Base-by-base conservation (phyloP, 1,284 basidiomycete species). In the Ceratorhiza oryzae-sativae region DNA sequence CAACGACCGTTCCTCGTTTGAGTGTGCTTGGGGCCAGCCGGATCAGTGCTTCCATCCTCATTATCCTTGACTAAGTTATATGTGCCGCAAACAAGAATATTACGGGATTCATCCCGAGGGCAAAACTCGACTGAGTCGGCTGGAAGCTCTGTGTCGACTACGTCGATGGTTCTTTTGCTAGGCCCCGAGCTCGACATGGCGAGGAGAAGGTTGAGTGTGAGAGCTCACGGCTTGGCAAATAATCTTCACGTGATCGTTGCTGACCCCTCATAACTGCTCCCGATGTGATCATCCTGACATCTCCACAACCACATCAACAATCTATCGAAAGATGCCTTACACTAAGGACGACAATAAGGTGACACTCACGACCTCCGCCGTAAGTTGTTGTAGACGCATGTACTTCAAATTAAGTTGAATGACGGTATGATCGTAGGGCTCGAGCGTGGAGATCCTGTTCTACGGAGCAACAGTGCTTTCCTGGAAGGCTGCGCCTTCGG, bases 101-200 rank as follows among this genome's bases (percentile, higher is more conserved):
- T 82, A 15, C 83, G 80, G 49, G 83, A 83, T 46, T 82, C 81
- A 18, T 83, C 82, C 73, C 86, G 85, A 13, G 94, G 94, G 77
- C 93, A 95, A 79, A 94, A 97, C 77, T 97, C 95, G 72, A 94
- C 85, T 18, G 91, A 88, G 80, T 96, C 94, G n/a, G 95, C 95
- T 8, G 94, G 94, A 78, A 87, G 91, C 15, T 83, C 80, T 0
- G 95, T 97, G 80, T 95, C 89, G 77, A 89, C 32, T 30, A 41
- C 39, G 46, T 34, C 51, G 20, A 68, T 68, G 65, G 65, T 68
- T 68, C 65, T 68, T 58, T 58, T 51, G n/a, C 36, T 58, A 20
- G 65, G 41, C 30, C 55, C 65, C 18, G 65, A 58, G 53, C 65
- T 58, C 49, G 42, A 42, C 65, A 68, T 68, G 49, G 39, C 53